phyloP scores from a whole-genome alignment of 768 basidiomycete species.

The Phaeotremella skinneri region DNA sequence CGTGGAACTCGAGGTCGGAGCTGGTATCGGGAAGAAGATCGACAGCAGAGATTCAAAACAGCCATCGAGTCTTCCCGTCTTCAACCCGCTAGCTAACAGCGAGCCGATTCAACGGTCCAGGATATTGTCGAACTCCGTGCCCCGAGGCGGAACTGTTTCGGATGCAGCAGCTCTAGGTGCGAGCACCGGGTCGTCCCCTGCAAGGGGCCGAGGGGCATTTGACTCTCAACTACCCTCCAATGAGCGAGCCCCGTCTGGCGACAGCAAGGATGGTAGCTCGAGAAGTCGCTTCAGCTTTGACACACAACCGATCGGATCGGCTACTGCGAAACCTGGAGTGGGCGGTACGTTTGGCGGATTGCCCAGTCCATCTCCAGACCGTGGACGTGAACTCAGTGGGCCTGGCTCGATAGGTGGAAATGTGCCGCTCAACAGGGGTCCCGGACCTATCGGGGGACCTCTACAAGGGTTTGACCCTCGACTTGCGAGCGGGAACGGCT shows the following conservation, averaged over 20 bases:
- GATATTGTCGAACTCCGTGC: background rate
- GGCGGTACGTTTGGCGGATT: background rate
- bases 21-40: constrained; percentile 1
- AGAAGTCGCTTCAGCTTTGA: constrained; percentile 35
- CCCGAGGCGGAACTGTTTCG: background rate
- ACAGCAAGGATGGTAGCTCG: constrained; percentile 19
- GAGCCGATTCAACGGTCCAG: background rate
- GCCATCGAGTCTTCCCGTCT: constrained; percentile 14
- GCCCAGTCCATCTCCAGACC: background rate
- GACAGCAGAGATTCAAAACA: constrained; percentile 2
- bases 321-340: constrained; percentile 1
- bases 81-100: constrained; percentile 12
- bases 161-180: constrained; percentile 10
- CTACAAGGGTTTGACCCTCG: constrained; percentile 9
- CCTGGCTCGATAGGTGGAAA: background rate
- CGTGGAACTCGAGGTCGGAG: constrained; percentile 18
- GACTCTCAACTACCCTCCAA: constrained; percentile 4
- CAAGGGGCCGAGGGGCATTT: constrained; percentile 22
- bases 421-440: constrained; percentile 1
- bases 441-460: constrained; percentile 26
- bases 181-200: constrained; percentile 24
- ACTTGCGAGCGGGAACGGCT: too few relatives aligned
- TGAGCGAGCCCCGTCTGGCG: constrained; percentile 21
- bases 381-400: background rate
- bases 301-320: constrained; percentile 17